phyloP scores from a whole-genome alignment of 164 flowering plant genomes.

The Malania oleifera region DNA sequence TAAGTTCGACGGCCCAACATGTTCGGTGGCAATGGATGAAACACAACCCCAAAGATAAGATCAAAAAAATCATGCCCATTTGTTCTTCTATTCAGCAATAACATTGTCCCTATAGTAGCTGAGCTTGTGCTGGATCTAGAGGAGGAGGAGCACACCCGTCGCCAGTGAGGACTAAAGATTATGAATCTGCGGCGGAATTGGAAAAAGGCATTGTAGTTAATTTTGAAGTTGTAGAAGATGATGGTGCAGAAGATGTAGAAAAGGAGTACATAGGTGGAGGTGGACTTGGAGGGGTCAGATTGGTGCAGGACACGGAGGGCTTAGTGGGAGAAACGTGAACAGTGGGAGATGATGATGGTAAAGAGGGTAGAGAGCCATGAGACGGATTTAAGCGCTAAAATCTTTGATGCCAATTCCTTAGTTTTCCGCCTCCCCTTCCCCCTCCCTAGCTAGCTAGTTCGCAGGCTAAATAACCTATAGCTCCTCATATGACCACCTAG shows the following conservation, averaged over 20 bases:
- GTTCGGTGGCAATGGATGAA: too few relatives aligned
- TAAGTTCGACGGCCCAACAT: too few relatives aligned
- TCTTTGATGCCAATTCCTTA: conserved; percentile 53
- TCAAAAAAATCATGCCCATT: too few relatives aligned
- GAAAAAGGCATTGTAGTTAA: too few relatives aligned
- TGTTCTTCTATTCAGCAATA: too few relatives aligned
- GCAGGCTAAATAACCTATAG: too few relatives aligned
- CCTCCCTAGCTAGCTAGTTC: background rate
- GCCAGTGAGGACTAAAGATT: too few relatives aligned
- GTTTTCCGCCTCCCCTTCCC: conserved; percentile 32
- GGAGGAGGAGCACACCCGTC: conserved; percentile 10
- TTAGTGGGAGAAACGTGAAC: conserved; percentile 61
- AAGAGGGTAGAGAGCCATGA: conserved; percentile 49
- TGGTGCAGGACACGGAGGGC: conserved; percentile 51
- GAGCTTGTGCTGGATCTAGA: background rate
- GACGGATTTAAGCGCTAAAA: conserved; percentile 67
- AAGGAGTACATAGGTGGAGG: conserved; percentile 9
- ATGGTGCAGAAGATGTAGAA: conserved; percentile 15
- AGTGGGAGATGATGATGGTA: conserved; percentile 58
- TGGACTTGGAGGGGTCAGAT: conserved; percentile 16
- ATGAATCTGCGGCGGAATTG: conserved; percentile 17
- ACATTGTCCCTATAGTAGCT: background rate
- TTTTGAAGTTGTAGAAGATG: too few relatives aligned
- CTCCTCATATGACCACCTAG: too few relatives aligned
- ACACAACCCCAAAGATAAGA: too few relatives aligned